A percentile compares a stretch with the other conserved stretches of the same genome.
phyloP scores from a whole-genome alignment of 108 stramenopile species.

The Cylindrotheca fusiformis region DNA sequence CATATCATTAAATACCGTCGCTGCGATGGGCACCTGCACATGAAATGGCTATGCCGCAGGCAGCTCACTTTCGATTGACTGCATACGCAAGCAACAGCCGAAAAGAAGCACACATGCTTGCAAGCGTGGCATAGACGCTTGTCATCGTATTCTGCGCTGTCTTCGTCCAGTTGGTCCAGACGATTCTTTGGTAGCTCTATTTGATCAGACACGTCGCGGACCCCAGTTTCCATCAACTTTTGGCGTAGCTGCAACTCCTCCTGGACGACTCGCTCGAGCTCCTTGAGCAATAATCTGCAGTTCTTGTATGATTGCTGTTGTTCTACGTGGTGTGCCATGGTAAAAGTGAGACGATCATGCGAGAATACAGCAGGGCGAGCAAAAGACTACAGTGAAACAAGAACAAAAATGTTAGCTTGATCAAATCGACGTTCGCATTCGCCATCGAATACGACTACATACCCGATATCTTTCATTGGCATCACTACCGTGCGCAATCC shows the following conservation, averaged over 20 bases:
- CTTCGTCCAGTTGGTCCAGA: conserved; percentile 79
- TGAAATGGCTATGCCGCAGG: conserved; percentile 83
- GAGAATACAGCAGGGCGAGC: conserved; percentile 87
- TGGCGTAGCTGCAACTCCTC: conserved; percentile 64
- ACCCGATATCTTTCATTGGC: conserved; percentile 90
- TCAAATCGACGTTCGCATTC: too few relatives aligned
- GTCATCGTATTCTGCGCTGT: conserved; percentile 89
- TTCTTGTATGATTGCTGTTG: conserved; percentile 60
- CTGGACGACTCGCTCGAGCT: conserved; percentile 67
- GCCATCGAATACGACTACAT: too few relatives aligned
- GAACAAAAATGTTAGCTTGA: too few relatives aligned
- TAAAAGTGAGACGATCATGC: conserved; percentile 90
- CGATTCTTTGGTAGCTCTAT: conserved; percentile 71
- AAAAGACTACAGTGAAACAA: too few relatives aligned
- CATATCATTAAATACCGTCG: conserved; percentile 78
- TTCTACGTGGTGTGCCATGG: conserved; percentile 79
- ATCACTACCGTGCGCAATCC: conserved; percentile 90
- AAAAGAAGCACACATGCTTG: conserved; percentile 93
- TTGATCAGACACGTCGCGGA: conserved; percentile 72
- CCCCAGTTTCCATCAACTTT: conserved; percentile 60
- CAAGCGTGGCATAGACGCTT: conserved; percentile 86
- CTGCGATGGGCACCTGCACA: conserved; percentile 77
- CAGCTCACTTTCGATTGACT: conserved; percentile 82
- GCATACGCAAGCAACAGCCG: conserved; percentile 94
- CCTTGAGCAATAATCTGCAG: conserved; percentile 54